Conservation (phyloP, 345 rosid species). For the Corchorus capsularis region DNA sequence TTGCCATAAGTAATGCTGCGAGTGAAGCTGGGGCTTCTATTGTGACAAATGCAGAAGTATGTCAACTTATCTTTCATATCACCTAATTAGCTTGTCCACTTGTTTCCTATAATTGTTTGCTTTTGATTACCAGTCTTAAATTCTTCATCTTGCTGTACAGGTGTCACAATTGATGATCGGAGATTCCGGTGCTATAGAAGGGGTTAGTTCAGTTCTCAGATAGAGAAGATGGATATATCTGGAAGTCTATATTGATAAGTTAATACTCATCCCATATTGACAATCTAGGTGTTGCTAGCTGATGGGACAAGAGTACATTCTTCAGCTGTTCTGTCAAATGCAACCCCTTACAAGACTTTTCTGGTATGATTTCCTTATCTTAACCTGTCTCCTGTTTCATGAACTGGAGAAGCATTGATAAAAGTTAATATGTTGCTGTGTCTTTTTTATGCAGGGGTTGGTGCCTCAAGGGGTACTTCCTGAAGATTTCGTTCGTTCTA, state of each 20-base stretch:
- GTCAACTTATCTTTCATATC: not conserved
- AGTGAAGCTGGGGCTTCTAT: slow-evolving; percentile 73
- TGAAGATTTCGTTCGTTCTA: slow-evolving; percentile 40
- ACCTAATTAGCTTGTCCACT: not conserved
- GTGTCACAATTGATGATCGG: slow-evolving; percentile 38
- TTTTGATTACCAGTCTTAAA: too few relatives aligned
- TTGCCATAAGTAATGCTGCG: slow-evolving; percentile 72
- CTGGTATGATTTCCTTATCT: slow-evolving; percentile 37
- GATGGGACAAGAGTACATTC: slow-evolving; percentile 54
- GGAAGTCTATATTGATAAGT: slow-evolving; percentile 17
- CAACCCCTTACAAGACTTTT: slow-evolving; percentile 68
- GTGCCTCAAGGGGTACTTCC: slow-evolving; percentile 57
- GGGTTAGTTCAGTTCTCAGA: slow-evolving; percentile 36
- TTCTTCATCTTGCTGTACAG: slow-evolving; percentile 25
- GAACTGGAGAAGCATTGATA: not conserved
- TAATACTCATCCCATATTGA: slow-evolving; percentile 6
- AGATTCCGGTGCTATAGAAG: slow-evolving; percentile 37
- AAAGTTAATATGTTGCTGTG: not conserved
- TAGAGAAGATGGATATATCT: slow-evolving; percentile 8
- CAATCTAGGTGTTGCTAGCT: slow-evolving; percentile 53
- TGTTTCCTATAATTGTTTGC: not conserved
- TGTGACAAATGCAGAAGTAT: slow-evolving; percentile 61
- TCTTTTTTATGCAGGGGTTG: slow-evolving; percentile 46
- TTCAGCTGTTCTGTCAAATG: slow-evolving; percentile 60
- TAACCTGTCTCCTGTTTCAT: not conserved